Evolutionary conservation across 2,329 filamentous ascomycete genomes (phyloP).

Genomic region (Aspergillus sp.): DNA sequence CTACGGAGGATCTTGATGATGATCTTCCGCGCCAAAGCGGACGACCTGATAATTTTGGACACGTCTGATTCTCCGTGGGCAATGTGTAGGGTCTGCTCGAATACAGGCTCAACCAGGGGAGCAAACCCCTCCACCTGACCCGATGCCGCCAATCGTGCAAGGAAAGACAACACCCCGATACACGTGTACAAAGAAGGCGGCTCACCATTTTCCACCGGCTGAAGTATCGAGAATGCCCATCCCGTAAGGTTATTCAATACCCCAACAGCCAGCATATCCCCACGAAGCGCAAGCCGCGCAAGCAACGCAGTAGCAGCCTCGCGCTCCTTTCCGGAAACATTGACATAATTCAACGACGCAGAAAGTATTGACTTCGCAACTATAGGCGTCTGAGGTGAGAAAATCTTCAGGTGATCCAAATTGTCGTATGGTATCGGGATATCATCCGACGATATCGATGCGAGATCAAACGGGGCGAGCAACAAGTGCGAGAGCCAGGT

Average conservation of each 20-base stretch:
- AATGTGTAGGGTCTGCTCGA: constrained; percentile 56
- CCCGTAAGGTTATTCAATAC: constrained; percentile 61
- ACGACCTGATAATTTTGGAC: constrained; percentile 55
- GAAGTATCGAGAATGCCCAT: constrained; percentile 63
- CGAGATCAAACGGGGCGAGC: constrained; percentile 81
- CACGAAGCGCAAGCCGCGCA: constrained; percentile 71
- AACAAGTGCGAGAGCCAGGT: constrained; percentile 81
- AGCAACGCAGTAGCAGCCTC: constrained; percentile 80
- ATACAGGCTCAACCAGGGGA: constrained; percentile 58
- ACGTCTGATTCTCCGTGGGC: constrained; percentile 46
- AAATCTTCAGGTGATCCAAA: constrained; percentile 24
- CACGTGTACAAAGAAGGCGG: constrained; percentile 60
- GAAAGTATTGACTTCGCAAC: constrained; percentile 65
- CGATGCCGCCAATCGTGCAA: constrained; percentile 66
- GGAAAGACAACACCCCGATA: constrained; percentile 71
- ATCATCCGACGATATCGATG: constrained; percentile 62
- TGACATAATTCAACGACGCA: constrained; percentile 64
- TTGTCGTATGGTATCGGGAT: constrained; percentile 31
- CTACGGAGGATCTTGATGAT: constrained; percentile 79
- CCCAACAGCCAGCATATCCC: constrained; percentile 76
- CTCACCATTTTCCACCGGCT: constrained; percentile 34
- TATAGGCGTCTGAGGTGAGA: constrained; percentile 58
- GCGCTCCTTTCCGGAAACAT: constrained; percentile 74
- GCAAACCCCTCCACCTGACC: constrained; percentile 69
- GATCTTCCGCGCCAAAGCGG: constrained; percentile 73